Evolutionary conservation across 305 asterid genomes (phyloP).

Genomic region (Fraxinus floribunda): DNA sequence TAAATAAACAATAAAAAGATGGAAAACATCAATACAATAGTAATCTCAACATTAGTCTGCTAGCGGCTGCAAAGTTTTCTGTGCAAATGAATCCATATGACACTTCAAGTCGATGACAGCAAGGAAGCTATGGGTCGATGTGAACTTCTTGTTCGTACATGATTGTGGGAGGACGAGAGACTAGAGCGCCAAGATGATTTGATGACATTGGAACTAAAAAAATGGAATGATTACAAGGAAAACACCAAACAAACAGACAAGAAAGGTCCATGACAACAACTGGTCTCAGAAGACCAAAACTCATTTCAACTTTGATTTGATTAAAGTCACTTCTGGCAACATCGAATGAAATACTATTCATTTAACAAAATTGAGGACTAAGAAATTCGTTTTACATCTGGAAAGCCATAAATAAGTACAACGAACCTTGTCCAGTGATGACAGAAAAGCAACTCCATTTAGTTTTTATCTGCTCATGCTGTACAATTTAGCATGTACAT

Average conservation of each 20-base stretch:
- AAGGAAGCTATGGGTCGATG: too few species aligned
- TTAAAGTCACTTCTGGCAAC: background rate
- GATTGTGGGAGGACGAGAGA: too few species aligned
- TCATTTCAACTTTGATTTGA: background rate
- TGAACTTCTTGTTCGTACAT: too few species aligned
- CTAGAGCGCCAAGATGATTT: too few species aligned
- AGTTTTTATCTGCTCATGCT: slow-evolving; percentile 15
- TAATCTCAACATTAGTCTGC: background rate
- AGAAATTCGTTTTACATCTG: slow-evolving; percentile 5
- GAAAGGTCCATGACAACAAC: background rate
- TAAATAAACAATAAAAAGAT: background rate
- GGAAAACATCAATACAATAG: background rate
- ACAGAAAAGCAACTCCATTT: slow-evolving; percentile 23
- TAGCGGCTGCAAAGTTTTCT: too few species aligned
- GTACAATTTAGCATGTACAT: background rate
- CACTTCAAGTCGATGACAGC: too few species aligned
- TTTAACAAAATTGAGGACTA: slow-evolving; percentile 9
- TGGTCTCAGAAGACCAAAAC: background rate
- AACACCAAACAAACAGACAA: background rate
- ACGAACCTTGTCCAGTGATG: background rate
- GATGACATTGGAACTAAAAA: too few species aligned
- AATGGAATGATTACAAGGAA: background rate
- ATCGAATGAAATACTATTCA: background rate
- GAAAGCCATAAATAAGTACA: background rate
- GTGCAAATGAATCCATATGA: too few species aligned